Evolutionary conservation across 2,329 filamentous ascomycete genomes (phyloP).

Genomic region (Trichoderma oligosporum): DNA sequence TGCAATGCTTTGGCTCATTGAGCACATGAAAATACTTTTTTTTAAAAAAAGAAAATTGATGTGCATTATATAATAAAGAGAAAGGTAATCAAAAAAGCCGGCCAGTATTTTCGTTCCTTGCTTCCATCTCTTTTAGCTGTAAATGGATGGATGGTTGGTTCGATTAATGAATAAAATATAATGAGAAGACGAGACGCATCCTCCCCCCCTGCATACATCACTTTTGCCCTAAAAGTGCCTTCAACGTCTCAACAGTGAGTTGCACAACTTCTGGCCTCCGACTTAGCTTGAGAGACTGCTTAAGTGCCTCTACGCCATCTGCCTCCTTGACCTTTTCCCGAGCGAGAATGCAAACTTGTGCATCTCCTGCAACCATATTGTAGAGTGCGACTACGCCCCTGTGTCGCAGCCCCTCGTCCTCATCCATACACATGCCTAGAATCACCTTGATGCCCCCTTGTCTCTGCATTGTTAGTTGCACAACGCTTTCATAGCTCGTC

Average conservation of each 20-base stretch:
- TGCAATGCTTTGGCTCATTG: neutral
- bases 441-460: slow-evolving; percentile 72
- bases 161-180: neutral
- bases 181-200: neutral
- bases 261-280: slow-evolving; percentile 67
- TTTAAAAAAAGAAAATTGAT: no score
- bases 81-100: neutral
- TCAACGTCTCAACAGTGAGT: slow-evolving; percentile 68
- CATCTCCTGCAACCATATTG: slow-evolving; percentile 67
- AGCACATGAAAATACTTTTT: neutral
- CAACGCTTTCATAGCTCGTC: slow-evolving; percentile 71
- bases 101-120: neutral
- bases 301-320: slow-evolving; percentile 65
- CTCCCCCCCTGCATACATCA: slow-evolving; percentile 2
- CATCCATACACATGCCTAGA: slow-evolving; percentile 74
- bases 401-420: slow-evolving; percentile 63
- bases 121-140: neutral
- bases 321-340: slow-evolving; percentile 57
- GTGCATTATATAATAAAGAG: neutral
- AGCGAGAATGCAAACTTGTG: slow-evolving; percentile 59
- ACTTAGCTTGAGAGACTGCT: slow-evolving; percentile 64
- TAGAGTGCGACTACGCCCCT: slow-evolving; percentile 71
- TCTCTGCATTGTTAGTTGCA: slow-evolving; percentile 65
- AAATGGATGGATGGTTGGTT: neutral
- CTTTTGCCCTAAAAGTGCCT: slow-evolving; percentile 54